A percentile compares a stretch with the other conserved stretches of the same genome.
Conservation (phyloP, 2,329 filamentous ascomycete species). For the Plenodomus lindquistii region DNA sequence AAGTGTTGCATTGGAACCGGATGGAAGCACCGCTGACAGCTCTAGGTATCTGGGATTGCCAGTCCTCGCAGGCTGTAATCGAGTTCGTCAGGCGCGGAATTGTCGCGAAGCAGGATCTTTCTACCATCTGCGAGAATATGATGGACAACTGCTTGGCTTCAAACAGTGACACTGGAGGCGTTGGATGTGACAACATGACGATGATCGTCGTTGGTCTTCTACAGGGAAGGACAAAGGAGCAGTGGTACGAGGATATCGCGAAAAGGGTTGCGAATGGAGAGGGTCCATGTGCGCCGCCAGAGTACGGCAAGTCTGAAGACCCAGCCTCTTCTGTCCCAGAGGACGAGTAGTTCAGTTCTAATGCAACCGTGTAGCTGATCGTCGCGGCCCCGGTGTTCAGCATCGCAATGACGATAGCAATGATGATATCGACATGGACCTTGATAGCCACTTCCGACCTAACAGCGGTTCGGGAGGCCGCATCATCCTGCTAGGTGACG, state of each 20-base stretch:
- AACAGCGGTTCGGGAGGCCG: slow-evolving; percentile 69
- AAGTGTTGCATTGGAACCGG: slow-evolving; percentile 7
- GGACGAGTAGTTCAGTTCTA: slow-evolving; percentile 43
- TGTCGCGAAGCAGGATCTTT: slow-evolving; percentile 91
- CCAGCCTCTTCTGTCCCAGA: slow-evolving; percentile 40
- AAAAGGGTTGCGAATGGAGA: slow-evolving; percentile 94
- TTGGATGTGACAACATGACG: slow-evolving; percentile 99
- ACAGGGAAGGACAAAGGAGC: slow-evolving; percentile 88
- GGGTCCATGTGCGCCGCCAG: slow-evolving; percentile 95
- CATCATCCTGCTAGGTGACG: slow-evolving; percentile 94
- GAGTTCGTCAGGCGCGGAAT: slow-evolving; percentile 97
- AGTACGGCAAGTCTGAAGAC: slow-evolving; percentile 85
- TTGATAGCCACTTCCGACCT: slow-evolving; percentile 68
- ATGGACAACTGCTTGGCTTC: slow-evolving; percentile 99
- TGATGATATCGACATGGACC: slow-evolving; percentile 72
- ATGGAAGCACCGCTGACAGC: slow-evolving; percentile 11
- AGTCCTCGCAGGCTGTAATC: slow-evolving; percentile 94
- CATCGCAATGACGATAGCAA: slow-evolving; percentile 55
- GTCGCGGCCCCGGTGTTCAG: slow-evolving; percentile 55
- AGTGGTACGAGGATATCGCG: slow-evolving; percentile 97
- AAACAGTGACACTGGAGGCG: slow-evolving; percentile 95
- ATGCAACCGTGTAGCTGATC: slow-evolving; percentile 51
- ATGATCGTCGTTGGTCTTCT: slow-evolving; percentile 91
- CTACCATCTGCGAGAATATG: slow-evolving; percentile 99
- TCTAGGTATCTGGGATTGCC: slow-evolving; percentile 98